Base-by-base conservation (phyloP, 805 yeast genomes). In the Geotrichum ghanense region DNA sequence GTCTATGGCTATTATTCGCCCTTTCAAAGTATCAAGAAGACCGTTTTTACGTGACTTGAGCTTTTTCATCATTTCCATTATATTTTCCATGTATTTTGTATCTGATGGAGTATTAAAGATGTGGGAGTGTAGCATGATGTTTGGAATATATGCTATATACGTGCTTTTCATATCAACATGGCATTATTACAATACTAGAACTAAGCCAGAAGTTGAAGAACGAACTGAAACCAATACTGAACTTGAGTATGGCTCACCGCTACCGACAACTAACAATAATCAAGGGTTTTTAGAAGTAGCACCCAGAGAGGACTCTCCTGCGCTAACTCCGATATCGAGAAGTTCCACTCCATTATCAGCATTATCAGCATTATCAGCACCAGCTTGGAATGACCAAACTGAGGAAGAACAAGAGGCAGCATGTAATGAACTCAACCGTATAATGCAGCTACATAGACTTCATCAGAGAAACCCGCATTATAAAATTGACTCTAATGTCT, bases 1-100 rank as follows among this genome's bases (percentile, higher is more conserved):
- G 0, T 61, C 78, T 0, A 83, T 90, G 75, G 81, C 85, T 0
- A 60, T 88, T 0, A 61, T 79, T 1, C 70, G 74, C 31, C 89
- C 95, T 0, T 79, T 81, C 50, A 63, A 73, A 45, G 83, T 86
- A 19, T 56, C 59, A 22, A 50, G 52, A 35, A 49, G 49, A 22
- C 51, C 65, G 27, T 84, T 87, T 56, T 37, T 78, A 3, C 68
- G 81, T 50, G 97, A 90, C 59, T 53, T 77, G 0, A 52, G 63
- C 0, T 74, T 83, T 53, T 81, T 87, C 54, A 58, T 74, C 0
- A 51, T 66, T 0, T 68, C 86, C 19, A 65, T 79, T 0, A 39
- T 70, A 0, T 52, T 81, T 5, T 62, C 83, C 0, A 56, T 80
- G n/a, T 51, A 62, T n/a, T 70, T 79, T 43, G 61, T 83, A 5